These are phyloP conservation scores for Solanum hybrid DNA, from an alignment of 305 asterid genomes.

Conservation along the genomic window DNA sequence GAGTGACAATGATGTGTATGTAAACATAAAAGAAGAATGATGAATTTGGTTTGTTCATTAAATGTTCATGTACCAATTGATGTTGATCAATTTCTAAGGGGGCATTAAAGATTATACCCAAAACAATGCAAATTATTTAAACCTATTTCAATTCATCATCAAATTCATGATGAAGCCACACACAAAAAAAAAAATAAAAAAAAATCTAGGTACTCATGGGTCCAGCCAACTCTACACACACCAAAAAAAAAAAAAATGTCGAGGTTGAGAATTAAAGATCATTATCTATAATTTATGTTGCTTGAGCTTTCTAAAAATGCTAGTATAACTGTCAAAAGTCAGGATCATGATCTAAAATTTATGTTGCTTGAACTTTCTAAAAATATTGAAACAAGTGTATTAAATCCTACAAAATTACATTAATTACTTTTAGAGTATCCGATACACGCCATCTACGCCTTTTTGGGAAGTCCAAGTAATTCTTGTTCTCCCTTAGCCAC, in stretches of 20 bases:
- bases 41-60: slow-evolving; percentile 2
- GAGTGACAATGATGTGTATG: slow-evolving; percentile 3
- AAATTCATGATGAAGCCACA: slow-evolving; percentile 15
- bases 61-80: slow-evolving; percentile 5
- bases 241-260: neutral
- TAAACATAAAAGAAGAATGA: neutral
- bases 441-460: rapidly evolving
- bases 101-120: slow-evolving; percentile 13
- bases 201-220: neutral
- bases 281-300: neutral
- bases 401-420: neutral
- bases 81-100: slow-evolving; percentile 14
- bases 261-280: too few relatives aligned
- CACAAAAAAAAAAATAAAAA: neutral
- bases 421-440: neutral
- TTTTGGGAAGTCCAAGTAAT: neutral
- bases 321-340: neutral
- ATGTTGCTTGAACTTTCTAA: neutral
- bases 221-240: neutral
- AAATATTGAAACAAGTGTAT: neutral
- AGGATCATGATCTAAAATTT: neutral
- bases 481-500: neutral
- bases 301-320: too few relatives aligned
- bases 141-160: slow-evolving; percentile 3
- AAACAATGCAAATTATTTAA: slow-evolving; percentile 4